Evolutionary conservation across 306 rosid species (phyloP).

Genomic region (Boehmeria nivea): DNA sequence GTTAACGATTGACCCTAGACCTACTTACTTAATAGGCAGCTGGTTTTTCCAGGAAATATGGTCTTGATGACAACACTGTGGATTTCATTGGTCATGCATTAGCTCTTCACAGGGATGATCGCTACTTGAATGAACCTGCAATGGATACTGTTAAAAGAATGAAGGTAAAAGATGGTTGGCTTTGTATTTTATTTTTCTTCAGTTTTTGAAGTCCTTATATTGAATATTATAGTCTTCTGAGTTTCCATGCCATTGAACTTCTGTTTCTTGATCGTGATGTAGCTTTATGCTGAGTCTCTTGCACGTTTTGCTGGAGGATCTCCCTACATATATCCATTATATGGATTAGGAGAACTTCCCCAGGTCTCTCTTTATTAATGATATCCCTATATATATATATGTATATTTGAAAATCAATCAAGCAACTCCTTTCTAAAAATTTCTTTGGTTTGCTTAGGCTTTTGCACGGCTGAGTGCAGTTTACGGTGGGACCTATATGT

Average conservation of each 20-base stretch:
- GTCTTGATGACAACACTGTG: conserved; percentile 85
- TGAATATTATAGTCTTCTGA: conserved; percentile 13
- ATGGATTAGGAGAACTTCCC: conserved; percentile 98
- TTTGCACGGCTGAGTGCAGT: conserved; percentile 99
- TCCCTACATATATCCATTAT: conserved; percentile 93
- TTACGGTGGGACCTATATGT: conserved; percentile 97
- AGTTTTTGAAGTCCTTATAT: conserved; percentile 10
- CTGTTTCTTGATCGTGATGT: conserved; percentile 13
- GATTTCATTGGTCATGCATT: conserved; percentile 97
- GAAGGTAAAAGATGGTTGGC: conserved; percentile 50
- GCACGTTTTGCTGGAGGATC: conserved; percentile 99
- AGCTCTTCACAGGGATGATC: conserved; percentile 96
- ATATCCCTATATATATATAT: not conserved
- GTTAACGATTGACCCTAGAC: no score
- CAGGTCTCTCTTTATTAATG: conserved; percentile 47
- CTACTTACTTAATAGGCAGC: conserved; percentile 18
- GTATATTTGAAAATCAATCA: not conserved
- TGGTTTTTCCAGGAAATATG: conserved; percentile 84
- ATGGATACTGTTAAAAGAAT: conserved; percentile 90
- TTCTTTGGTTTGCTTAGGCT: conserved; percentile 50
- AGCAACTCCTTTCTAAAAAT: not conserved
- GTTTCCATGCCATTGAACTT: conserved; percentile 13
- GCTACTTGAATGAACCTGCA: conserved; percentile 80
- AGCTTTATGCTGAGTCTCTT: conserved; percentile 90
- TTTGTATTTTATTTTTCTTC: conserved; percentile 8